Conservation (phyloP, 1,284 basidiomycete species). For the Austroboletus novae-zelandiae region DNA sequence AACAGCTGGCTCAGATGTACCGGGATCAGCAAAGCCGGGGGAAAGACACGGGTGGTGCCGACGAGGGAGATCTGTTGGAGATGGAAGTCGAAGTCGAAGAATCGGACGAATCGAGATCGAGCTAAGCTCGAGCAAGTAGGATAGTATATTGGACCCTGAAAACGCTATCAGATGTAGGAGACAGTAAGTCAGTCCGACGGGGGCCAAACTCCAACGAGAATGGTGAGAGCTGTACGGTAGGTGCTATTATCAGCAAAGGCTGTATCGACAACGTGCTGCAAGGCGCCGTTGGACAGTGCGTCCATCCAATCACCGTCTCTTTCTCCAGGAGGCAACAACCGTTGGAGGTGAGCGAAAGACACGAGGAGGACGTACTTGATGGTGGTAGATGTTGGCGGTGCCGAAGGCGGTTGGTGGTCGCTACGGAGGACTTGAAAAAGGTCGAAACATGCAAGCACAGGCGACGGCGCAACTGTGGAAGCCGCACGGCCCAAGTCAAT, state of each 20-base stretch:
- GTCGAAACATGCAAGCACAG: conserved; percentile 14
- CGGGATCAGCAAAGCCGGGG: conserved; percentile 55
- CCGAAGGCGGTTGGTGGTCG: conserved; percentile 25
- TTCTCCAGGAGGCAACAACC: conserved; percentile 28
- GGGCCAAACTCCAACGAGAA: conserved; percentile 19
- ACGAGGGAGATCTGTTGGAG: conserved; percentile 62
- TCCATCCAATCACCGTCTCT: conserved; percentile 46
- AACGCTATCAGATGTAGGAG: too few relatives aligned
- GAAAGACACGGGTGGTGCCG: conserved; percentile 31
- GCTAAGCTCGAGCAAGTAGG: neutral
- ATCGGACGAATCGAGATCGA: conserved; percentile 28
- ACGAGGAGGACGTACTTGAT: conserved; percentile 49
- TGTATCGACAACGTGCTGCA: conserved; percentile 17
- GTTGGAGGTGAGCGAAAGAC: conserved; percentile 47
- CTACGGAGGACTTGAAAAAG: conserved; percentile 18
- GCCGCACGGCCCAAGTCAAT: conserved; percentile 10
- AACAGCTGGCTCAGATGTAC: conserved; percentile 71
- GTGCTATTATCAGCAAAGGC: conserved; percentile 21
- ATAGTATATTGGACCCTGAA: too few relatives aligned
- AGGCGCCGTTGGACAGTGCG: conserved; percentile 12
- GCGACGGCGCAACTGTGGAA: conserved; percentile 15
- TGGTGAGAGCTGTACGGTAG: conserved; percentile 22
- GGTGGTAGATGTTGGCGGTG: conserved; percentile 15
- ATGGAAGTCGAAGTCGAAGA: conserved; percentile 36
- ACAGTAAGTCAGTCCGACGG: neutral